Conservation (phyloP, 2,329 filamentous ascomycete genomes). For the Biscogniauxia marginata region DNA sequence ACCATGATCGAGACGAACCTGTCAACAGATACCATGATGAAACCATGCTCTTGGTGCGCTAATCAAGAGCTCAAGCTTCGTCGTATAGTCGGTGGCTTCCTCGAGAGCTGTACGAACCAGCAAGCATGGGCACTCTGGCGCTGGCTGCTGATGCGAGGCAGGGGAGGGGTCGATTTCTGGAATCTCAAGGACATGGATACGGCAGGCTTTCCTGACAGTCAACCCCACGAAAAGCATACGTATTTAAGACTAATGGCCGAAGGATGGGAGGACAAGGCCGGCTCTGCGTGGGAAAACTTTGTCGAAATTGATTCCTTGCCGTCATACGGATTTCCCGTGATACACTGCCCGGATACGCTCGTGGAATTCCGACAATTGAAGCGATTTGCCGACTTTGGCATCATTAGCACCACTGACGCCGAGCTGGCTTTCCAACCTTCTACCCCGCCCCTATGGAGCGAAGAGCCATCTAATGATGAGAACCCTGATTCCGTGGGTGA, state of each 20-base stretch:
- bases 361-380: conserved; percentile 14
- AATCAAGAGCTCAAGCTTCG: conserved; percentile 18
- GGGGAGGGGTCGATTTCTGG: conserved; percentile 13
- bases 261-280: conserved; percentile 17
- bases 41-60: conserved; percentile 20
- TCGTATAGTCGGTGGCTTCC: conserved; percentile 6
- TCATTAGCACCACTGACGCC: neutral
- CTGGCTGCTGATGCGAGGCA: conserved; percentile 19
- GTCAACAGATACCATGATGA: conserved; percentile 18
- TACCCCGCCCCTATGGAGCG: neutral
- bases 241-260: conserved; percentile 17
- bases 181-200: conserved; percentile 11
- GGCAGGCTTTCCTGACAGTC: conserved; percentile 5
- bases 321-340: neutral
- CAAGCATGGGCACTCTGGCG: conserved; percentile 21
- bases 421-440: neutral
- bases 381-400: neutral
- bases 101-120: neutral
- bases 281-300: conserved; percentile 14
- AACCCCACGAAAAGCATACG: neutral
- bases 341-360: conserved; percentile 8
- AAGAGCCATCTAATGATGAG: neutral
- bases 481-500: neutral
- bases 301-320: conserved; percentile 2
- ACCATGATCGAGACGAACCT: conserved; percentile 7